These are phyloP conservation scores for Hemerocallis citrina DNA, from an alignment of 106 monocot species.

Conservation along the genomic window DNA sequence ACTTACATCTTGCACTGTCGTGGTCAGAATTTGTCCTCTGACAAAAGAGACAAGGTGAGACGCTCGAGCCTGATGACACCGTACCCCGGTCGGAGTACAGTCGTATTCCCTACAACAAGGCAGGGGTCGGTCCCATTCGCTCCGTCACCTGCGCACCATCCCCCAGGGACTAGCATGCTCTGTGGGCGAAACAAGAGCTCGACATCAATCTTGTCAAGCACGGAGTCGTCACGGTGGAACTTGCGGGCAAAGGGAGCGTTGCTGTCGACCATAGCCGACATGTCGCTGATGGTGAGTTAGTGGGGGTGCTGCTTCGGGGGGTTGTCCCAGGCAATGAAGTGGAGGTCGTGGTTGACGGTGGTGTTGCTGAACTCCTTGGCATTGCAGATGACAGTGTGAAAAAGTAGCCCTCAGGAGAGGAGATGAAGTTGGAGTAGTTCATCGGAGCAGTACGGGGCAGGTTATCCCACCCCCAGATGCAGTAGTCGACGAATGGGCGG, in stretches of 20 bases:
- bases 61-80: slow-evolving; percentile 48
- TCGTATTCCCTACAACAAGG: slow-evolving; percentile 32
- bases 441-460: slow-evolving; percentile 75
- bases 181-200: slow-evolving; percentile 51
- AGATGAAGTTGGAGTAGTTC: slow-evolving; percentile 90
- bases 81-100: slow-evolving; percentile 45
- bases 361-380: slow-evolving; percentile 74
- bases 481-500: slow-evolving; percentile 69
- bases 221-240: slow-evolving; percentile 43
- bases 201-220: slow-evolving; percentile 68
- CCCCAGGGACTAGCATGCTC: slow-evolving; percentile 43
- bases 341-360: slow-evolving; percentile 85
- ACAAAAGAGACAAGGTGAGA: no score
- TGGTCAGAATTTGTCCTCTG: no score
- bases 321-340: slow-evolving; percentile 95
- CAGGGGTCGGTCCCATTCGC: slow-evolving; percentile 46
- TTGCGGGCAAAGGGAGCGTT: slow-evolving; percentile 71
- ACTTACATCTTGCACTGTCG: no score
- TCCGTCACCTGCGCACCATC: slow-evolving; percentile 56
- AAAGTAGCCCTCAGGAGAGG: slow-evolving; percentile 95
- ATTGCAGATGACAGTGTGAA: slow-evolving; percentile 95
- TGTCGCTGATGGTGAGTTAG: slow-evolving; percentile 48
- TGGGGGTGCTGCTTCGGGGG: slow-evolving; percentile 92
- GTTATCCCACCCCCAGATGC: slow-evolving; percentile 95
- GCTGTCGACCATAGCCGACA: slow-evolving; percentile 51